A percentile compares a stretch with the other conserved stretches of the same genome.
These are phyloP conservation scores for Trapa incisa DNA, from an alignment of 345 rosid genomes.

Conservation along the genomic window DNA sequence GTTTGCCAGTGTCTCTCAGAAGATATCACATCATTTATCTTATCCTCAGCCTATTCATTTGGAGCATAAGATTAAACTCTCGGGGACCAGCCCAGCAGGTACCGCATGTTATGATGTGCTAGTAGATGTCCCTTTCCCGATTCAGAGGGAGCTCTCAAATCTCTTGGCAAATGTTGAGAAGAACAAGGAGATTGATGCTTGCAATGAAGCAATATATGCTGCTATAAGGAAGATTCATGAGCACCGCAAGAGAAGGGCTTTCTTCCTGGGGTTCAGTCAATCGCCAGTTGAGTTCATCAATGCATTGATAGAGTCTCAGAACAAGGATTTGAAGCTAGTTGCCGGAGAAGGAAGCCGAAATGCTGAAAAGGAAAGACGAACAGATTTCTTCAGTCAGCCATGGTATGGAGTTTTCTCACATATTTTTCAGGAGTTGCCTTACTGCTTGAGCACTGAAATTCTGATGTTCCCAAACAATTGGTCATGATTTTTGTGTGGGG, in stretches of 20 bases:
- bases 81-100: constrained; percentile 70
- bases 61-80: constrained; percentile 84
- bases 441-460: neutral
- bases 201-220: constrained; percentile 87
- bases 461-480: neutral
- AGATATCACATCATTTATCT: constrained; percentile 65
- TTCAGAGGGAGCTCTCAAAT: constrained; percentile 76
- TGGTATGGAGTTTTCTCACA: constrained; percentile 33
- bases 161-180: constrained; percentile 87
- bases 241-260: constrained; percentile 82
- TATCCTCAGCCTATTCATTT: constrained; percentile 85
- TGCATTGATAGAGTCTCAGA: constrained; percentile 85
- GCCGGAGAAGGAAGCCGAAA: constrained; percentile 83
- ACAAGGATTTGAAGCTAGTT: constrained; percentile 75
- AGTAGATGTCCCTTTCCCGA: constrained; percentile 85
- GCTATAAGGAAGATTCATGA: constrained; percentile 91
- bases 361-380: constrained; percentile 73
- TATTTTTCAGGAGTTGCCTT: neutral
- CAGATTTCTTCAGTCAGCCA: constrained; percentile 93
- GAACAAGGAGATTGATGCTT: constrained; percentile 89
- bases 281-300: constrained; percentile 92
- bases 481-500: neutral
- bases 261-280: constrained; percentile 94
- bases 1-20: constrained; percentile 83
- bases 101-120: constrained; percentile 90